phyloP scores from a whole-genome alignment of 1,139 yeast genomes.

The Hansenula sp. region DNA sequence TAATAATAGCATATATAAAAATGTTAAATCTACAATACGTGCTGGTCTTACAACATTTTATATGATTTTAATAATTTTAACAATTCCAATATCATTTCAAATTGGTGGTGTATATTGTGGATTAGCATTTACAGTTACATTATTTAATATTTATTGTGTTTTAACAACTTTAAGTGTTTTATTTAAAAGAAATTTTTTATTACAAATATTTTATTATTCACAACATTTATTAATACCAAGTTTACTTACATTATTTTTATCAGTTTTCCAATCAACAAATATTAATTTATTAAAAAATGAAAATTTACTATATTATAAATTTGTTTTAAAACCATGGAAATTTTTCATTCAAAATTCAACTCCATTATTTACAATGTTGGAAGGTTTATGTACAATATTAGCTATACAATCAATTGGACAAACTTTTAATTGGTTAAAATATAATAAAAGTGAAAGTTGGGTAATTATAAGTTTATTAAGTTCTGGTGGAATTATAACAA shows the following conservation, averaged over 20 bases:
- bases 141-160: conserved; percentile 61
- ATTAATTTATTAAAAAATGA: conserved; percentile 12
- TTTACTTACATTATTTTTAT: conserved; percentile 66
- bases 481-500: conserved; percentile 73
- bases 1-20: neutral
- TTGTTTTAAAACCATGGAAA: conserved; percentile 60
- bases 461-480: conserved; percentile 68
- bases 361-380: conserved; percentile 81
- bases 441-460: conserved; percentile 62
- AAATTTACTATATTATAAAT: conserved; percentile 27
- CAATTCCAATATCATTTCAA: conserved; percentile 93
- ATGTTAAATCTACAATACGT: conserved; percentile 10
- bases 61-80: conserved; percentile 64
- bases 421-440: conserved; percentile 63
- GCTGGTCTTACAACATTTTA: conserved; percentile 50
- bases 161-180: conserved; percentile 69
- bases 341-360: conserved; percentile 71
- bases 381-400: conserved; percentile 87
- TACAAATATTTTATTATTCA: conserved; percentile 61
- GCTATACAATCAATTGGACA: conserved; percentile 91
- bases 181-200: conserved; percentile 43
- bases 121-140: conserved; percentile 74
- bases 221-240: conserved; percentile 87
- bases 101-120: conserved; percentile 93
- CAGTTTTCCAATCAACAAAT: conserved; percentile 39